Percentiles rank a stretch among this genome's conserved stretches.
These are phyloP conservation scores for Candida bentonensis DNA, from an alignment of 805 yeast genomes.

Conservation along the genomic window DNA sequence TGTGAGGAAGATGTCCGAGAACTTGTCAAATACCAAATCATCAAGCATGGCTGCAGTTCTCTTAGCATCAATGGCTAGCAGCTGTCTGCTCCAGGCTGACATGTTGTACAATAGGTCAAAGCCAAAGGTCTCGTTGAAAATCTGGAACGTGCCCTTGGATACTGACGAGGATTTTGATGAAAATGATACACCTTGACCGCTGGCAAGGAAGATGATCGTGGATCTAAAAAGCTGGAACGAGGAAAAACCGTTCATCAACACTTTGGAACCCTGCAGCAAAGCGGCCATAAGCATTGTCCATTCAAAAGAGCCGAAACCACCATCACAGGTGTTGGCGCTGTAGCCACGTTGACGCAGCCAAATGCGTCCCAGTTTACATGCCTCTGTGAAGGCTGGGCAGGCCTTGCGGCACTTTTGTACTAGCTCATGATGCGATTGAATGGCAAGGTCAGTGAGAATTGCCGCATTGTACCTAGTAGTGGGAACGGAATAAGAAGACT, in stretches of 20 bases:
- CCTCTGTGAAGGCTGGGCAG: constrained; percentile 74
- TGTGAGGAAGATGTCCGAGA: constrained; percentile 59
- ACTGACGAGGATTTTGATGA: neutral
- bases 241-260: constrained; percentile 75
- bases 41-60: constrained; percentile 55
- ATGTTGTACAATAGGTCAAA: constrained; percentile 73
- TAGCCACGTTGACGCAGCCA: constrained; percentile 89
- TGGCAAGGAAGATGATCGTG: constrained; percentile 65
- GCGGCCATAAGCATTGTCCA: constrained; percentile 72
- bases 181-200: constrained; percentile 32
- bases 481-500: constrained; percentile 36
- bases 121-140: constrained; percentile 23
- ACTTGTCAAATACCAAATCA: constrained; percentile 74
- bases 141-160: constrained; percentile 1
- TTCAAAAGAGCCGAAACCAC: constrained; percentile 91
- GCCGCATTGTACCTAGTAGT: constrained; percentile 85
- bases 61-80: constrained; percentile 49
- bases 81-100: constrained; percentile 50
- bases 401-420: constrained; percentile 27
- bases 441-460: constrained; percentile 51
- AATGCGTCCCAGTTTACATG: constrained; percentile 70
- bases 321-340: constrained; percentile 42
- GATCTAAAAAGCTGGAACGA: constrained; percentile 91
- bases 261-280: constrained; percentile 59
- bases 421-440: constrained; percentile 23